Evolutionary conservation across 176 grass and related monocot species (phyloP).

Genomic region (Elaeis guineensis): DNA sequence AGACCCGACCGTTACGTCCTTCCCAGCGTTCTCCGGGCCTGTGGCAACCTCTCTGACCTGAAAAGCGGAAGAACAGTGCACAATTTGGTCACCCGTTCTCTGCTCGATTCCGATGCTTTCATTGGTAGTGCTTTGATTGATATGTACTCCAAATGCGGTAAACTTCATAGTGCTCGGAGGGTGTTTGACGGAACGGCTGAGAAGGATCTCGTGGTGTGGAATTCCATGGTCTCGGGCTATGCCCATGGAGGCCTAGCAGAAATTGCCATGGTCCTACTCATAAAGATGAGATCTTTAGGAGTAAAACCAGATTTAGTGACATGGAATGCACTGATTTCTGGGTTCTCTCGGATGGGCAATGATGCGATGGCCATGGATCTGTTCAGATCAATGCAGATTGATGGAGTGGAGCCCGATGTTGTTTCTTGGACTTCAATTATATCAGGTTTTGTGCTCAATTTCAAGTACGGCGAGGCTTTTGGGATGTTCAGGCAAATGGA

Average conservation of each 20-base stretch:
- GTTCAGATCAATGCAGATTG: conserved; percentile 34
- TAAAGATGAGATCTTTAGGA: conserved; percentile 43
- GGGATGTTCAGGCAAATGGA: conserved; percentile 42
- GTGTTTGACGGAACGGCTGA: conserved; percentile 46
- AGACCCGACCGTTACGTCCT: conserved; percentile 27
- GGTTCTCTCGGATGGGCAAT: conserved; percentile 35
- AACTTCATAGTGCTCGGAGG: conserved; percentile 29
- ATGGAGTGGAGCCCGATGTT: conserved; percentile 37
- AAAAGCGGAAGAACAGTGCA: conserved; percentile 32
- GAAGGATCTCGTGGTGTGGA: conserved; percentile 49
- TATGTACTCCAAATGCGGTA: conserved; percentile 54
- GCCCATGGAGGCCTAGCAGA: conserved; percentile 32
- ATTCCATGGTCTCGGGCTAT: conserved; percentile 53
- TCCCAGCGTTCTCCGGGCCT: conserved; percentile 44
- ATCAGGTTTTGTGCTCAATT: conserved; percentile 43
- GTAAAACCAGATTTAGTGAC: conserved; percentile 33
- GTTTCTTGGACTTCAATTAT: conserved; percentile 59
- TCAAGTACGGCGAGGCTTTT: conserved; percentile 30
- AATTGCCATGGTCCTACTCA: conserved; percentile 25
- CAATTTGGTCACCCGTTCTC: conserved; percentile 22
- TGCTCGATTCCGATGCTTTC: conserved; percentile 34
- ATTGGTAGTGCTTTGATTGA: conserved; percentile 36
- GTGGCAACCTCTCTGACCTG: conserved; percentile 33
- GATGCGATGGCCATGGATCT: conserved; percentile 23
- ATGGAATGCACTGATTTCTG: conserved; percentile 43